phyloP scores from a whole-genome alignment of 768 basidiomycete genomes.

The Exidia glandulosa region DNA sequence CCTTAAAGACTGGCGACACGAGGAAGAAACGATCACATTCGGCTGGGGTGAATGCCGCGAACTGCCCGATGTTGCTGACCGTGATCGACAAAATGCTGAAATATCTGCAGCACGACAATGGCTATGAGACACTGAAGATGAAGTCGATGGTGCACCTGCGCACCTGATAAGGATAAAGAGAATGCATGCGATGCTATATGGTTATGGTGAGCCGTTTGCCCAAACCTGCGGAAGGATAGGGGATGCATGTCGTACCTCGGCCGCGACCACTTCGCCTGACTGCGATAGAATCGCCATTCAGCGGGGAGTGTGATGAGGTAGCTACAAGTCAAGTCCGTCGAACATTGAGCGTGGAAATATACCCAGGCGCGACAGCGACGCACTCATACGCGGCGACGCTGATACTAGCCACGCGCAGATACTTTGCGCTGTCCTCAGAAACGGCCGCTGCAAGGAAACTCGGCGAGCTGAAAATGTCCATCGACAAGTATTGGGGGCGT shows the following conservation, averaged over 20 bases:
- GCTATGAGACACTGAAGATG: background rate
- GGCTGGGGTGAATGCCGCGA: slow-evolving; percentile 35
- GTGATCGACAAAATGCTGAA: slow-evolving; percentile 36
- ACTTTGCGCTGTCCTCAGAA: slow-evolving; percentile 6
- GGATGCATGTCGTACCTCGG: slow-evolving; percentile 14
- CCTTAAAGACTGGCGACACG: slow-evolving; percentile 50
- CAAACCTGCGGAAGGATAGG: background rate
- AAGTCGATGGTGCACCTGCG: slow-evolving; percentile 7
- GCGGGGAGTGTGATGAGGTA: slow-evolving; percentile 24
- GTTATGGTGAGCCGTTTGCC: background rate
- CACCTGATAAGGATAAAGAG: slow-evolving; percentile 43
- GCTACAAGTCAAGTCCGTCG: slow-evolving; percentile 6
- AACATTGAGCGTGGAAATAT: background rate
- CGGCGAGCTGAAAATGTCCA: no score
- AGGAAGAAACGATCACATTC: slow-evolving; percentile 40
- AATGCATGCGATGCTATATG: slow-evolving; percentile 23
- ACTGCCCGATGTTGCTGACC: slow-evolving; percentile 49
- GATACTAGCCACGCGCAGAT: slow-evolving; percentile 24
- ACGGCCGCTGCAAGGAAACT: background rate
- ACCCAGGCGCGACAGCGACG: slow-evolving; percentile 5
- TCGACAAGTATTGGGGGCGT: no score
- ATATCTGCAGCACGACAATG: slow-evolving; percentile 24
- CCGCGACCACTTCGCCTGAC: slow-evolving; percentile 15
- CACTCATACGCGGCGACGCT: slow-evolving; percentile 30
- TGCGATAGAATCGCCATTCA: slow-evolving; percentile 23